Base-by-base conservation (phyloP, 495 filamentous ascomycete genomes). In the Tricharina praecox region DNA sequence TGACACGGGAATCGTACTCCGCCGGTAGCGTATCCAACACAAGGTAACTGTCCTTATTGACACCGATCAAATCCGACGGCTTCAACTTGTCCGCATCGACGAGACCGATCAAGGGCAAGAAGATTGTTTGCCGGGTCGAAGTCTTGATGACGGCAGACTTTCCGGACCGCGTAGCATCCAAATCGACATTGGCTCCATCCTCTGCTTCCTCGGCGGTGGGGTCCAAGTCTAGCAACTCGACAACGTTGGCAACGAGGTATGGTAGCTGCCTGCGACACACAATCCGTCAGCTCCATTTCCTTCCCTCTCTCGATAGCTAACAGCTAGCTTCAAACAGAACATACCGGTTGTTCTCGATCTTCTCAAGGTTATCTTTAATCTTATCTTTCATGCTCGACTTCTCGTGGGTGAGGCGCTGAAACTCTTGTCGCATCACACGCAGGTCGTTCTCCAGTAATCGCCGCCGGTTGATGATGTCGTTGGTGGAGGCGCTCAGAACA, bases 61-160 rank as follows among this genome's bases (percentile, higher is more conserved):
- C 85, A 66, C 90, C 90, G 51, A 99, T 96, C 32, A 99, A 74
- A 62, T 99, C 90, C 56, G 79, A 87, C 3, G 90, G 90, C 67
- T 86, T 90, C 36, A 99, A 75, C 56, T 81, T 79, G 52, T 93
- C 76, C 41, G 90, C 84, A 59, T 99, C 90, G 39, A 99, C 90
- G 15, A 99, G 78, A 52, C 90, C 90, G 56, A 99, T 96, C 51
- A 99, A 79, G 20, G 90, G 90, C 23, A 99, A 73, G 72, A 96
- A 99, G 64, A 99, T 99, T 37, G 90, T 99, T 67, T 99, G 90
- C 49, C 90, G 74, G 13, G 90, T 99, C 8, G 88, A 95, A n/a
- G 90, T 99, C 67, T 99, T 99, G 74, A 99, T 96, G 61, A 99
- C 92, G 33, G 92, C 90, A 4, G 88, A 95, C 66, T 96, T 96